Conservation (phyloP, 2,329 filamentous ascomycete species). For the Cucurbitaria berberidis region DNA sequence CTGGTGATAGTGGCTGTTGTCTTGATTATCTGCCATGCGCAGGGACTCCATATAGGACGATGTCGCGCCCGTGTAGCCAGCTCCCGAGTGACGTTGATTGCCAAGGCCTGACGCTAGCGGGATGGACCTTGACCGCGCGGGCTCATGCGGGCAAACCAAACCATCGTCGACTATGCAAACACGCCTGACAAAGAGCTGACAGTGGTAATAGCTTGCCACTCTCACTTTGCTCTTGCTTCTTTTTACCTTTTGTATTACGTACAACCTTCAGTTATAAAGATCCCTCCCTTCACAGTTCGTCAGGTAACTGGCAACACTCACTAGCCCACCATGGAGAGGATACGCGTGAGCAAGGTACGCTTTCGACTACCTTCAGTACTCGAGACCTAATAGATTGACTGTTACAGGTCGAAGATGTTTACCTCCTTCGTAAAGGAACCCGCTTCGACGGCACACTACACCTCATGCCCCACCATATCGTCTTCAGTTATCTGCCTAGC, state of each 20-base stretch:
- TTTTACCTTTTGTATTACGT: constrained; percentile 8
- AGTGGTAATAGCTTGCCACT: constrained; percentile 2
- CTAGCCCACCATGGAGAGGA: constrained; percentile 50
- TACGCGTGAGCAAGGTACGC: constrained; percentile 54
- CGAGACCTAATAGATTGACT: constrained; percentile 13
- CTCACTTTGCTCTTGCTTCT: background rate
- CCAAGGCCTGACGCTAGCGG: constrained; percentile 28
- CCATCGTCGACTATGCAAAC: constrained; percentile 19
- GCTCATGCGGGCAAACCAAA: constrained; percentile 27
- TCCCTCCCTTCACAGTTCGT: background rate
- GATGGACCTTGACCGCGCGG: constrained; percentile 31
- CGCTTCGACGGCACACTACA: constrained; percentile 66
- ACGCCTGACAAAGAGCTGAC: constrained; percentile 9
- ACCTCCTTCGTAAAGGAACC: constrained; percentile 62
- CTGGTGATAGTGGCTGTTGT: background rate
- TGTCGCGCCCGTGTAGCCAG: background rate
- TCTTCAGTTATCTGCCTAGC: constrained; percentile 64
- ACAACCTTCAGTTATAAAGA: background rate
- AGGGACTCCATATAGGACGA: too few relatives aligned
- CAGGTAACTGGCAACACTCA: constrained; percentile 1
- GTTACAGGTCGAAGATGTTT: constrained; percentile 66
- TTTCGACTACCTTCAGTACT: background rate
- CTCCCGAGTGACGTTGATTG: constrained; percentile 23
- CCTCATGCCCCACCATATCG: constrained; percentile 68
- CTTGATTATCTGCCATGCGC: too few relatives aligned